Conservation (phyloP, 768 basidiomycete species). For the Cystobasidium tubakii region DNA sequence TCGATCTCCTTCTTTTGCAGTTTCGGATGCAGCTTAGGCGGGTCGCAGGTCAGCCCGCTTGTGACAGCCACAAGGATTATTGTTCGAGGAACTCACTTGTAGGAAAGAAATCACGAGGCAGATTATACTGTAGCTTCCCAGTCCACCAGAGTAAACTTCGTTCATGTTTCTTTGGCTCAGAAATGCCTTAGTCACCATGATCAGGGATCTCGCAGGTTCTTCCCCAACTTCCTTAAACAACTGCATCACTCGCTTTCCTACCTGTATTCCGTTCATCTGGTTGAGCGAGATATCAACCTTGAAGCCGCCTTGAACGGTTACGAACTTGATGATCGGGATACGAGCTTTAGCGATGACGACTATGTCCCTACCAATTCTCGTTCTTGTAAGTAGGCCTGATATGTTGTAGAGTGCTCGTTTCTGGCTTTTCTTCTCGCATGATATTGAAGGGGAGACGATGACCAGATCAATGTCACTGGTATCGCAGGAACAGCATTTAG, state of each 20-base stretch:
- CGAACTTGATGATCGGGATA: constrained; percentile 95
- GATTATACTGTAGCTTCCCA: constrained; percentile 90
- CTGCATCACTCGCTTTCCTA: constrained; percentile 70
- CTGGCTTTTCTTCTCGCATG: constrained; percentile 56
- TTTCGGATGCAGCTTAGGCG: constrained; percentile 78
- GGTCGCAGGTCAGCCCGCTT: not conserved
- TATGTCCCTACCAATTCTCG: constrained; percentile 68
- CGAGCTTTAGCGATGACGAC: constrained; percentile 86
- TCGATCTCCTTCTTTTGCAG: constrained; percentile 81
- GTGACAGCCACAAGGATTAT: not conserved
- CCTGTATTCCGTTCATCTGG: constrained; percentile 73
- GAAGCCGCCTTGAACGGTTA: constrained; percentile 66
- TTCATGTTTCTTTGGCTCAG: constrained; percentile 86
- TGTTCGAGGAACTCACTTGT: constrained; percentile 57
- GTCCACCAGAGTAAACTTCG: constrained; percentile 91
- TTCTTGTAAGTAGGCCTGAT: constrained; percentile 68
- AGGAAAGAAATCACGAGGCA: constrained; percentile 88
- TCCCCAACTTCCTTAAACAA: constrained; percentile 59
- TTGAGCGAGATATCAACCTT: constrained; percentile 92
- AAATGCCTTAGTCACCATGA: constrained; percentile 85
- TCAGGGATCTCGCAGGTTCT: constrained; percentile 53
- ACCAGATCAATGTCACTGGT: constrained; percentile 93
- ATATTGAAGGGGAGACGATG: constrained; percentile 70
- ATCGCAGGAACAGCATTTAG: constrained; percentile 7
- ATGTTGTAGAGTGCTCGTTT: constrained; percentile 63